These are phyloP conservation scores for Plasmodium cynomolgi DNA, from an alignment of 169 alveolate species.

Conservation along the genomic window DNA sequence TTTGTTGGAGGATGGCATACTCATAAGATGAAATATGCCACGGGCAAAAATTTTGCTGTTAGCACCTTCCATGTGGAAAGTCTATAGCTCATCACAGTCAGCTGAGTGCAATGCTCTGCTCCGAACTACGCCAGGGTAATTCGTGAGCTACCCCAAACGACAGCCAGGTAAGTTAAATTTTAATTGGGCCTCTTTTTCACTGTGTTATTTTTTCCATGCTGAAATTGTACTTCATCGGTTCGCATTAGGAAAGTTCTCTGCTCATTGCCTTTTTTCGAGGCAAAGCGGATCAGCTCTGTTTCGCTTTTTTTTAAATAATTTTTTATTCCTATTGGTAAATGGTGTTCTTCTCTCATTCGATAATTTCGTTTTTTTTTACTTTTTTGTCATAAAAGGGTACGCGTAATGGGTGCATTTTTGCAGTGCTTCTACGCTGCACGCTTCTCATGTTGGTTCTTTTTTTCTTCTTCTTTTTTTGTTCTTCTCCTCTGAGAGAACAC, in stretches of 20 bases:
- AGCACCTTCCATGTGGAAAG: conserved; percentile 94
- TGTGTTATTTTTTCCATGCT: conserved; percentile 48
- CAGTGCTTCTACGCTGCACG: not conserved
- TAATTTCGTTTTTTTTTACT: not conserved
- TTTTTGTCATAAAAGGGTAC: not conserved
- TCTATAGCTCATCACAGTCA: conserved; percentile 96
- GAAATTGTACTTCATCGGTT: conserved; percentile 44
- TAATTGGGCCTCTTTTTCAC: not conserved
- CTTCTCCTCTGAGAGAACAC: not conserved
- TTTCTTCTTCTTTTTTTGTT: not conserved
- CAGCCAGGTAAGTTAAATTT: conserved; percentile 95
- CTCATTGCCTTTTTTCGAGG: not conserved
- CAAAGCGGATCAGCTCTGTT: not conserved
- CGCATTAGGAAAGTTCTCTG: not conserved
- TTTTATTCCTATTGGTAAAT: not conserved
- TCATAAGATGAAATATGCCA: conserved; percentile 88
- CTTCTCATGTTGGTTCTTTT: not conserved
- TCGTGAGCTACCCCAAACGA: conserved; percentile 98
- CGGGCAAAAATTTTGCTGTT: conserved; percentile 95
- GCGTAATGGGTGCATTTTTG: not conserved
- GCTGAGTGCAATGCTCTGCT: conserved; percentile 98
- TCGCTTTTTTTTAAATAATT: not conserved
- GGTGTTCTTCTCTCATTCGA: not conserved
- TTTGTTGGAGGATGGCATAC: conserved; percentile 62
- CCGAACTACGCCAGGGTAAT: conserved; percentile 97